Conservation (phyloP, 2,329 filamentous ascomycete species). For the Drechslerella coelobrocha region DNA sequence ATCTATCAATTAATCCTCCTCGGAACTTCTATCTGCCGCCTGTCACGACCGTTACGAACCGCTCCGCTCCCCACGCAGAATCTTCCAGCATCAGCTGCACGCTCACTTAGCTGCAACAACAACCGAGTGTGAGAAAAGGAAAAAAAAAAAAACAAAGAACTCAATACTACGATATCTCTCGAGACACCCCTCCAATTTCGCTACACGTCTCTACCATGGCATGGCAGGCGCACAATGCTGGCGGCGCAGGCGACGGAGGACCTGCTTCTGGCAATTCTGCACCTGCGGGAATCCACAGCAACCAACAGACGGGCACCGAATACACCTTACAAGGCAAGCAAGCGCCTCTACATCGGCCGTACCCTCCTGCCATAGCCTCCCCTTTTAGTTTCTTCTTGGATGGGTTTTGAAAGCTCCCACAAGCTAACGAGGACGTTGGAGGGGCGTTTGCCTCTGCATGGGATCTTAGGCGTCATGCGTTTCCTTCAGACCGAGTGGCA, state of each 20-base stretch:
- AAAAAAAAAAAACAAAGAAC: constrained; percentile 7
- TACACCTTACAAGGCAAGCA: constrained; percentile 73
- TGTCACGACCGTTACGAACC: constrained; percentile 46
- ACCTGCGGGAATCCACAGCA: constrained; percentile 48
- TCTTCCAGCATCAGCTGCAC: constrained; percentile 5
- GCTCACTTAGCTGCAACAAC: constrained; percentile 10
- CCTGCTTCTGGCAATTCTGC: constrained; percentile 56
- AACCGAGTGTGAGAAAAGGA: constrained; percentile 13
- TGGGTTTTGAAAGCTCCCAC: constrained; percentile 31
- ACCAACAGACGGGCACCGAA: constrained; percentile 69
- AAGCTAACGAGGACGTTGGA: background rate
- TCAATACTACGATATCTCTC: background rate
- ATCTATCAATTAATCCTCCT: constrained; percentile 1
- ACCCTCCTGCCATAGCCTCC: background rate
- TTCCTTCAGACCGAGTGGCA: constrained; percentile 99
- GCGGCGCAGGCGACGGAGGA: constrained; percentile 41
- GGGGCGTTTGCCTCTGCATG: constrained; percentile 11
- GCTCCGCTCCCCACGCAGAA: constrained; percentile 17
- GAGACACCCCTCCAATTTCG: constrained; percentile 1
- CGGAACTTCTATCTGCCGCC: constrained; percentile 2
- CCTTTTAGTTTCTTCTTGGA: constrained; percentile 9
- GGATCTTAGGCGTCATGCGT: constrained; percentile 83
- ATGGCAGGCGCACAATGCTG: constrained; percentile 68
- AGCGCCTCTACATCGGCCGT: constrained; percentile 3
- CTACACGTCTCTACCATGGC: constrained; percentile 64